These are phyloP conservation scores for Tuber umbilicatum DNA, from an alignment of 495 filamentous ascomycete genomes.

Conservation along the genomic window DNA sequence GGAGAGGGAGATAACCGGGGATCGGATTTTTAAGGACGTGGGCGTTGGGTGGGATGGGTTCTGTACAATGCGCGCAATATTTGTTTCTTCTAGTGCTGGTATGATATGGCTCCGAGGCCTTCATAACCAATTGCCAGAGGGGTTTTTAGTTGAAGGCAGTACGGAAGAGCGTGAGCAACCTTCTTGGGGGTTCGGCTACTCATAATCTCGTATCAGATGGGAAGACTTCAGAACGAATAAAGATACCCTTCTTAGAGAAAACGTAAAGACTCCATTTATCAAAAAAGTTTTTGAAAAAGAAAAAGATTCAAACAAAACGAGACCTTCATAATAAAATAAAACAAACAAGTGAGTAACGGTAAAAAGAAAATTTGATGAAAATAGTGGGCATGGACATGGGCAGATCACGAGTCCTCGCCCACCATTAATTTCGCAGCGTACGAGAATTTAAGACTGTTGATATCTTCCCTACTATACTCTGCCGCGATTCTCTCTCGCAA, in stretches of 20 bases:
- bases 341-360: neutral
- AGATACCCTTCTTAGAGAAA: neutral
- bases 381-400: neutral
- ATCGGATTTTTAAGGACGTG: neutral
- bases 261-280: neutral
- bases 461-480: slow-evolving; percentile 20
- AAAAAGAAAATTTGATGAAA: neutral
- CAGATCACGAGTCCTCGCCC: slow-evolving; percentile 20
- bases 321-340: neutral
- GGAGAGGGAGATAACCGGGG: neutral
- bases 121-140: neutral
- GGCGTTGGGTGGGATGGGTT: neutral
- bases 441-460: slow-evolving; percentile 26
- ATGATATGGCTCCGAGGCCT: neutral
- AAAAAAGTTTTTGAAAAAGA: neutral
- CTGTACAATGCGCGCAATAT: neutral
- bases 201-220: neutral
- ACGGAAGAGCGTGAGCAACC: neutral
- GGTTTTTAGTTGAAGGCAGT: neutral
- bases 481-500: slow-evolving; percentile 15
- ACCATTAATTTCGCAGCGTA: slow-evolving; percentile 30
- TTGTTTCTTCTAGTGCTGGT: neutral
- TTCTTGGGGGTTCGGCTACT: neutral
- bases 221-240: neutral
- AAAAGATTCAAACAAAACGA: neutral